Conservation (phyloP, 176 grass and related monocot genomes). For the Pharus latifolius region DNA sequence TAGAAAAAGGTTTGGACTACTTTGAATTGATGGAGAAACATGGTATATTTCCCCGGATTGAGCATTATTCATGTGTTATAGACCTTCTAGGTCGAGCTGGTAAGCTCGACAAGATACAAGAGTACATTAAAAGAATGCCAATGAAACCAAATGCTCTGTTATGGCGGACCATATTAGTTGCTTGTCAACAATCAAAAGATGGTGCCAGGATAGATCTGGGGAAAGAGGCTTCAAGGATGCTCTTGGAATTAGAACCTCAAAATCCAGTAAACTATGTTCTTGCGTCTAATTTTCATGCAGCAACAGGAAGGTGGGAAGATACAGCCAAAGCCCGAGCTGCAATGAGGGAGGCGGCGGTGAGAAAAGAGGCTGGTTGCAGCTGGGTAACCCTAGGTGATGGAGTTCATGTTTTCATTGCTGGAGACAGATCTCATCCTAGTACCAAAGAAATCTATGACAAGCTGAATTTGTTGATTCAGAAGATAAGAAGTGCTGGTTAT, state of each 20-base stretch:
- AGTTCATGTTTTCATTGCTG: conserved; percentile 62
- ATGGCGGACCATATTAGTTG: conserved; percentile 81
- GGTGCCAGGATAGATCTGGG: conserved; percentile 35
- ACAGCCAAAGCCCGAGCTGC: conserved; percentile 44
- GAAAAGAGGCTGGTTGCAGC: conserved; percentile 74
- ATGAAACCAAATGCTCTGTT: conserved; percentile 60
- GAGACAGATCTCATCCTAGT: conserved; percentile 70
- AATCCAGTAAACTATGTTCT: conserved; percentile 87
- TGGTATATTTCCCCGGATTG: conserved; percentile 48
- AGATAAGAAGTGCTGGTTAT: conserved; percentile 54
- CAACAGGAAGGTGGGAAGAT: conserved; percentile 72
- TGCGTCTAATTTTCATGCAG: conserved; percentile 59
- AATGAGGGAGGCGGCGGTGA: conserved; percentile 33
- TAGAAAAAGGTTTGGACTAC: conserved; percentile 60
- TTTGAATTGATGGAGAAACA: conserved; percentile 46
- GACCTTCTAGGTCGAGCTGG: conserved; percentile 73
- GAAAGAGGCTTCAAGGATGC: conserved; percentile 58
- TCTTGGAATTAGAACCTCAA: conserved; percentile 73
- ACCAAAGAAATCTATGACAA: conserved; percentile 64
- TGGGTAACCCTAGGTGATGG: conserved; percentile 70
- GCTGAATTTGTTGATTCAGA: conserved; percentile 48
- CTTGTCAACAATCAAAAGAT: conserved; percentile 58
- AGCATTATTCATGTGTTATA: conserved; percentile 78
- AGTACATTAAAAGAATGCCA: conserved; percentile 71
- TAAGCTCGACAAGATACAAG: conserved; percentile 54